Percentiles rank a stretch among this genome's conserved stretches.
Conservation (phyloP, 1,284 basidiomycete species). For the Thecaphora thlaspeos region DNA sequence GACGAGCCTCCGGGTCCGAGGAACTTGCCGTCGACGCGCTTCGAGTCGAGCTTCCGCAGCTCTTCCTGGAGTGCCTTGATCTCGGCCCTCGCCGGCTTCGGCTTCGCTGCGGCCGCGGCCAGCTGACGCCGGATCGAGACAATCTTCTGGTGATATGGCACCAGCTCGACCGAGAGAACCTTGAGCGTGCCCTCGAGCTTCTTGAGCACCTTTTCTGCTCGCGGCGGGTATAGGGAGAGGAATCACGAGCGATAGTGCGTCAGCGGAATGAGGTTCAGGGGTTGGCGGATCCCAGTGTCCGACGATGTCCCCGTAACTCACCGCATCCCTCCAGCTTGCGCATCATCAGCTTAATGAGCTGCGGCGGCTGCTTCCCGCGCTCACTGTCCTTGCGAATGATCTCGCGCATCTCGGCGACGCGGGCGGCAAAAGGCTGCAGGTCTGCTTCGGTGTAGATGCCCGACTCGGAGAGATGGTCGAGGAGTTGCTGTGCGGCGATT, state of each 20-base stretch:
- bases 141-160: slow-evolving; percentile 66
- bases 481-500: slow-evolving; percentile 32
- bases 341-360: slow-evolving; percentile 85
- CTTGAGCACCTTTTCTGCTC: slow-evolving; percentile 39
- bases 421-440: slow-evolving; percentile 49
- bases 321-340: slow-evolving; percentile 85
- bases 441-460: slow-evolving; percentile 57
- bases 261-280: too few species aligned
- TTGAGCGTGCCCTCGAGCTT: slow-evolving; percentile 52
- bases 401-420: slow-evolving; percentile 50
- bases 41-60: slow-evolving; percentile 79
- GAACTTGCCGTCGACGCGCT: slow-evolving; percentile 94
- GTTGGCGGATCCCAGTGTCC: too few species aligned
- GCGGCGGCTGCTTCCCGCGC: slow-evolving; percentile 75
- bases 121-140: slow-evolving; percentile 85
- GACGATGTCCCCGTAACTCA: too few species aligned
- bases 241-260: not conserved
- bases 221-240: too few species aligned
- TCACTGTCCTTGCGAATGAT: slow-evolving; percentile 60
- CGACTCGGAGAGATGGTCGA: slow-evolving; percentile 55
- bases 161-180: slow-evolving; percentile 57
- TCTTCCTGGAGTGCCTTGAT: slow-evolving; percentile 89
- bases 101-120: slow-evolving; percentile 81
- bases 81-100: slow-evolving; percentile 78
- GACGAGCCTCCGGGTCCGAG: slow-evolving; percentile 82